Evolutionary conservation across 176 grass and related monocot species (phyloP).

Genomic region (Carex myosuroides): DNA sequence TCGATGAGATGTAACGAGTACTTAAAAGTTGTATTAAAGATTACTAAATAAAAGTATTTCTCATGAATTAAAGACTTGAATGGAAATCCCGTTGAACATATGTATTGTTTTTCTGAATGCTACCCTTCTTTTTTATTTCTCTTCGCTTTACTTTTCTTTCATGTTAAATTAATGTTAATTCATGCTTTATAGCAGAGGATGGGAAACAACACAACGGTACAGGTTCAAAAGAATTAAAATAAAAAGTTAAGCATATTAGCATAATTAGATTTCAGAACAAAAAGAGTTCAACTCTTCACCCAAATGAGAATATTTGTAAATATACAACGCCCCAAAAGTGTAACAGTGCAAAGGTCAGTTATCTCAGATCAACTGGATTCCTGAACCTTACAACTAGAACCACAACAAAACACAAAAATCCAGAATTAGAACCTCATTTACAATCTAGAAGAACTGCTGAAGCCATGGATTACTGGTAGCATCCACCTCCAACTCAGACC

Average conservation of each 20-base stretch:
- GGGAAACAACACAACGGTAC: background rate
- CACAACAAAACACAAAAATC: background rate
- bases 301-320: background rate
- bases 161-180: background rate
- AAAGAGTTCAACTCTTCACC: too few relatives aligned
- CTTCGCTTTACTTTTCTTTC: background rate
- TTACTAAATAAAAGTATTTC: background rate
- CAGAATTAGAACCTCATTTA: background rate
- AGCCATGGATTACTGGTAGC: conserved; percentile 69
- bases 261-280: too few relatives aligned
- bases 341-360: background rate
- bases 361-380: background rate
- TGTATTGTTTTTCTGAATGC: background rate
- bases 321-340: background rate
- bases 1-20: too few relatives aligned
- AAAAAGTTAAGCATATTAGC: background rate
- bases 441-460: conserved; percentile 65
- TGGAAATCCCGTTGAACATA: background rate
- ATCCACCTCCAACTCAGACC: conserved; percentile 60
- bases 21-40: too few relatives aligned
- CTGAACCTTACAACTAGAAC: background rate
- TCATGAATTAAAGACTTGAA: background rate
- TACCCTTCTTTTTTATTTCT: background rate
- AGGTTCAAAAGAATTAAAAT: background rate
- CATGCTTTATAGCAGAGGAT: background rate